Evolutionary conservation across 345 rosid genomes (phyloP).

Genomic region (Xanthoceras sorbifolium): DNA sequence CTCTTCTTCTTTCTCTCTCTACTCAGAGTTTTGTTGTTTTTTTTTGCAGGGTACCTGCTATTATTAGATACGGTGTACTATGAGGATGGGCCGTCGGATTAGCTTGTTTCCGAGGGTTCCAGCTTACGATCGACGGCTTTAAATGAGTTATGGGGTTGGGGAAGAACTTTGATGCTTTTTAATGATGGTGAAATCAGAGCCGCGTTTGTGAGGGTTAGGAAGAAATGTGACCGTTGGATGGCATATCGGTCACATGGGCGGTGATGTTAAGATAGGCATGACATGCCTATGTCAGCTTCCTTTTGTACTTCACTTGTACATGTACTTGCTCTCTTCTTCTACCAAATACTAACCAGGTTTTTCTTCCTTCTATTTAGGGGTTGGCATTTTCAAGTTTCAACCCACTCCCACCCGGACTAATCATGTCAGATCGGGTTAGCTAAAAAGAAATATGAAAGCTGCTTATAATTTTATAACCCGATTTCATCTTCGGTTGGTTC

Average conservation of each 20-base stretch:
- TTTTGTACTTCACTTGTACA: neutral
- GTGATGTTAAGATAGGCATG: neutral
- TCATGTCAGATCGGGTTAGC: too few species aligned
- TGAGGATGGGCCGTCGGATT: constrained; percentile 41
- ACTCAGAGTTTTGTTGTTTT: neutral
- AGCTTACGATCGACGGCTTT: constrained; percentile 29
- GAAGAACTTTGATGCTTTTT: constrained; percentile 12
- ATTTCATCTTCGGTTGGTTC: too few species aligned
- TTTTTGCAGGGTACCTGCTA: constrained; percentile 13
- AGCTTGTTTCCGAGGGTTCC: constrained; percentile 3
- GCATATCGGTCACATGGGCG: neutral
- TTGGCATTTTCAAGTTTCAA: too few species aligned
- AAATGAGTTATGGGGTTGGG: constrained; percentile 15
- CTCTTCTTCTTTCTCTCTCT: neutral
- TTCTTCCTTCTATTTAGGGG: too few species aligned
- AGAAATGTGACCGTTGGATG: constrained; percentile 28
- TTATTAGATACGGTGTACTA: constrained; percentile 15
- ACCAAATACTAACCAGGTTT: neutral
- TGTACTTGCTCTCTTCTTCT: too few species aligned
- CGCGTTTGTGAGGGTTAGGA: neutral
- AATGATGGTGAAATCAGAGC: constrained; percentile 10
- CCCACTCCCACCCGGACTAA: too few species aligned
- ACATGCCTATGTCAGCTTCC: neutral
- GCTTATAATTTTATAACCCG: too few species aligned
- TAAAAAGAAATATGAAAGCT: too few species aligned